phyloP scores from a whole-genome alignment of 192 early-diverging fungal species.

The Dimargaris cristalligena region DNA sequence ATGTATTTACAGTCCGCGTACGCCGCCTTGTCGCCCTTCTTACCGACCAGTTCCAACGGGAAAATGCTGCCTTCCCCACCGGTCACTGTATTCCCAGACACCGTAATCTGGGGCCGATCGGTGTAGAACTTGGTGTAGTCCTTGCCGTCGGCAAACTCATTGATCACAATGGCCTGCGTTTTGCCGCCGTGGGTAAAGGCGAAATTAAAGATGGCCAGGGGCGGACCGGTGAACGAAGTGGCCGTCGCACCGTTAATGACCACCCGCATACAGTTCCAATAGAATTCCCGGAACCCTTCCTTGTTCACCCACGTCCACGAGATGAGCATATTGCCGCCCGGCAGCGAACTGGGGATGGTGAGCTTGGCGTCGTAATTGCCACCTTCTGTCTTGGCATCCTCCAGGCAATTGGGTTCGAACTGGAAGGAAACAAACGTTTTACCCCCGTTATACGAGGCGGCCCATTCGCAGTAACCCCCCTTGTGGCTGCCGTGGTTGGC shows the following conservation, averaged over 20 bases:
- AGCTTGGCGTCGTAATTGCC: too few species aligned
- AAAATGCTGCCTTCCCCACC: constrained; percentile 1
- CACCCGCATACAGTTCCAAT: too few species aligned
- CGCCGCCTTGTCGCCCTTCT: background rate
- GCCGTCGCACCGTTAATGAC: too few species aligned
- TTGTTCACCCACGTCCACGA: too few species aligned
- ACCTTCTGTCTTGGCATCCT: too few species aligned
- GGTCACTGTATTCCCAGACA: background rate
- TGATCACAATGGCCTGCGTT: background rate
- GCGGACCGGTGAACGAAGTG: background rate
- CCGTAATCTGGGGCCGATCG: background rate
- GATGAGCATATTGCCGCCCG: too few species aligned
- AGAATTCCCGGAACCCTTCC: too few species aligned
- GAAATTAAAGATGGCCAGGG: background rate
- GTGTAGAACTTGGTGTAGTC: background rate
- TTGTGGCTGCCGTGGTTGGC: background rate
- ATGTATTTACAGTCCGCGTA: background rate
- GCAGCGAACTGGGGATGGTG: too few species aligned
- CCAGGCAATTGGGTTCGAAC: too few species aligned
- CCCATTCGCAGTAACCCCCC: too few species aligned
- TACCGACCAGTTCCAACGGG: background rate
- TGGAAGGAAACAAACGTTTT: too few species aligned
- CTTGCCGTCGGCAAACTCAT: background rate
- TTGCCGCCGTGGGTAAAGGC: background rate
- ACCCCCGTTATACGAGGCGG: too few species aligned